Evolutionary conservation across 495 filamentous ascomycete genomes (phyloP).

Genomic region (Daldinia loculata): DNA sequence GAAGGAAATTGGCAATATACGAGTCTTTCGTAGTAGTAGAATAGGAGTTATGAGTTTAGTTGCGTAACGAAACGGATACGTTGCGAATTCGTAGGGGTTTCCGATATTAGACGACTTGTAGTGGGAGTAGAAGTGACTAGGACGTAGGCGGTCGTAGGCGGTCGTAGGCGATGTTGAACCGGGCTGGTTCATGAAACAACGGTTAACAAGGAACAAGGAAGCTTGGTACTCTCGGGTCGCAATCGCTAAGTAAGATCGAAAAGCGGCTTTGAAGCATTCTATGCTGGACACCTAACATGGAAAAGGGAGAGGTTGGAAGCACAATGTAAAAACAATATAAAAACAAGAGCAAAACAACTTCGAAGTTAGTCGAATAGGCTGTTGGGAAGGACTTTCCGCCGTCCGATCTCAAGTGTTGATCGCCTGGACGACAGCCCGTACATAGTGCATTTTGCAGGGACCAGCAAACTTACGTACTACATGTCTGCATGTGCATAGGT

Average conservation of each 20-base stretch:
- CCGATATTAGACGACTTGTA: conserved; percentile 31
- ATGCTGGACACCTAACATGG: background rate
- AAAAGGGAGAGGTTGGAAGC: conserved; percentile 7
- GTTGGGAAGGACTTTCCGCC: conserved; percentile 8
- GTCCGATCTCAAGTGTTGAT: conserved; percentile 18
- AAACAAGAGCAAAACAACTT: background rate
- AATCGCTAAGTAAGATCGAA: conserved; percentile 17
- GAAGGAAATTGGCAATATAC: background rate
- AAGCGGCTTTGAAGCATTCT: conserved; percentile 12
- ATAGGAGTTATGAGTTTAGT: conserved; percentile 4
- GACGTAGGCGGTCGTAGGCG: background rate
- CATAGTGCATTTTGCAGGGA: background rate
- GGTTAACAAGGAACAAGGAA: conserved; percentile 23
- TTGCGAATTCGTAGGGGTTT: conserved; percentile 14
- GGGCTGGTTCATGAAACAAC: conserved; percentile 30
- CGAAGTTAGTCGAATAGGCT: background rate
- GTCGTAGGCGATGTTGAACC: conserved; percentile 7
- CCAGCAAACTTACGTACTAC: conserved; percentile 3
- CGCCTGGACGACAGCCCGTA: conserved; percentile 30
- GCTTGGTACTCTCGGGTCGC: conserved; percentile 10
- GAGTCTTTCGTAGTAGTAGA: background rate
- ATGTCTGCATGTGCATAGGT: background rate
- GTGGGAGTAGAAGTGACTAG: conserved; percentile 32
- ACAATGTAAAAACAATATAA: background rate
- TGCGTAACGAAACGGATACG: conserved; percentile 18